Percentiles rank a stretch among this genome's conserved stretches.
Conservation (phyloP, 2,329 filamentous ascomycete genomes). For the Beauveria brongniartii region DNA sequence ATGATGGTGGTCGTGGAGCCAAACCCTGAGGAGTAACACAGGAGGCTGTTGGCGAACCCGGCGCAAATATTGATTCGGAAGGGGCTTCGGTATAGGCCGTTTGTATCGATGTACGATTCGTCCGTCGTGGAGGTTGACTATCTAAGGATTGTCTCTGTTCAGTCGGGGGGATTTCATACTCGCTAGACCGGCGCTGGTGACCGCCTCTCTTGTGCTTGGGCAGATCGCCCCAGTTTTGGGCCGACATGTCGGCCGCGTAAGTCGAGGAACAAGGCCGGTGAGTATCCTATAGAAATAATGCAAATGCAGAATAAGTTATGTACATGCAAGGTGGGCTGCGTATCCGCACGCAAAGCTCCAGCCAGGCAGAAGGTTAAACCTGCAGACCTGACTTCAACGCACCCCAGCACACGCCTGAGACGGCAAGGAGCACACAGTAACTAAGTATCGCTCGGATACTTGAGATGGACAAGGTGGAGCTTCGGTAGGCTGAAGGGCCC, state of each 20-base stretch:
- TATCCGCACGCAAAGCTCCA: slow-evolving; percentile 3
- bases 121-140: slow-evolving; percentile 33
- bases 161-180: slow-evolving; percentile 21
- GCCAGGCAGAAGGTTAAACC: neutral
- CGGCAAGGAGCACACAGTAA: neutral
- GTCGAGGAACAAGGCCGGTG: neutral
- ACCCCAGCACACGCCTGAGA: slow-evolving; percentile 3
- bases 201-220: slow-evolving; percentile 8
- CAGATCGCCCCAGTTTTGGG: slow-evolving; percentile 12
- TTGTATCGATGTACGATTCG: slow-evolving; percentile 47
- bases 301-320: slow-evolving; percentile 5
- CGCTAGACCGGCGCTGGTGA: slow-evolving; percentile 11
- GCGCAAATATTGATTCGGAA: slow-evolving; percentile 51
- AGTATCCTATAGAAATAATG: neutral
- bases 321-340: neutral
- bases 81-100: slow-evolving; percentile 46
- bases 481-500: neutral
- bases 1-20: slow-evolving; percentile 51
- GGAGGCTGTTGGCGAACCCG: slow-evolving; percentile 46
- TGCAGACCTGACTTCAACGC: neutral
- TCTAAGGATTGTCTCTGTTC: slow-evolving; percentile 26
- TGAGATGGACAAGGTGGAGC: neutral
- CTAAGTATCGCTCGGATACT: neutral
- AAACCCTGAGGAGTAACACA: slow-evolving; percentile 44
- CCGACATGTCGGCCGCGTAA: slow-evolving; percentile 9